Conservation (phyloP, 768 basidiomycete species). For the Floccularia luteovirens region DNA sequence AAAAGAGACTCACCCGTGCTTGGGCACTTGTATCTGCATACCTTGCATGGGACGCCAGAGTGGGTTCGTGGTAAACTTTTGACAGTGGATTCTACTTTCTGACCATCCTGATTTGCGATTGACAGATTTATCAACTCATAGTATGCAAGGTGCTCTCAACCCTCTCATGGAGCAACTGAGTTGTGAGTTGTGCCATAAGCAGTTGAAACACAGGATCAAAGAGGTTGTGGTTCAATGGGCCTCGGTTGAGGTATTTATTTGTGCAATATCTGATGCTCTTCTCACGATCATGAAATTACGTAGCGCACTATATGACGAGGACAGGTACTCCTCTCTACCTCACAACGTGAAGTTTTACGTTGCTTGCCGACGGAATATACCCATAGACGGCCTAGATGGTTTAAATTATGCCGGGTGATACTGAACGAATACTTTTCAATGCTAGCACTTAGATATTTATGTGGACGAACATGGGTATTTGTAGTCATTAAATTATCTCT, state of each 20-base stretch:
- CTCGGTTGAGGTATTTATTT: conserved; percentile 37
- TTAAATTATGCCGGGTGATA: too few relatives aligned
- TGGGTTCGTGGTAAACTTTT: conserved; percentile 10
- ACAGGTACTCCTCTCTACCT: too few relatives aligned
- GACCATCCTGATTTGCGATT: not conserved
- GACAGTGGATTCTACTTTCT: not conserved
- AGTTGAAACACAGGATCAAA: conserved; percentile 37
- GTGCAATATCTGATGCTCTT: not conserved
- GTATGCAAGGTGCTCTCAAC: conserved; percentile 38
- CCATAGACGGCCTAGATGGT: too few relatives aligned
- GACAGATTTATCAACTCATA: conserved; percentile 39
- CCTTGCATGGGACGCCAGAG: conserved; percentile 18
- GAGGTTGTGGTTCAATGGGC: conserved; percentile 45
- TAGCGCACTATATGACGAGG: conserved; percentile 2
- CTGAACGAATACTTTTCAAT: too few relatives aligned
- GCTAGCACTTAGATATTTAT: too few relatives aligned
- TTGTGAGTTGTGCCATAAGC: conserved; percentile 35
- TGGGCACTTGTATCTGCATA: conserved; percentile 21
- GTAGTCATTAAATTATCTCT: too few relatives aligned
- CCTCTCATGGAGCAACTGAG: conserved; percentile 39
- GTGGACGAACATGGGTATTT: too few relatives aligned
- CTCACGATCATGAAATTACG: not conserved
- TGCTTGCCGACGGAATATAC: too few relatives aligned
- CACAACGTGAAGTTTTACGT: too few relatives aligned
- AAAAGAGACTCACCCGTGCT: conserved; percentile 16